Base-by-base conservation (phyloP, 176 grass and related monocot species). In the Aegilops longissima region DNA sequence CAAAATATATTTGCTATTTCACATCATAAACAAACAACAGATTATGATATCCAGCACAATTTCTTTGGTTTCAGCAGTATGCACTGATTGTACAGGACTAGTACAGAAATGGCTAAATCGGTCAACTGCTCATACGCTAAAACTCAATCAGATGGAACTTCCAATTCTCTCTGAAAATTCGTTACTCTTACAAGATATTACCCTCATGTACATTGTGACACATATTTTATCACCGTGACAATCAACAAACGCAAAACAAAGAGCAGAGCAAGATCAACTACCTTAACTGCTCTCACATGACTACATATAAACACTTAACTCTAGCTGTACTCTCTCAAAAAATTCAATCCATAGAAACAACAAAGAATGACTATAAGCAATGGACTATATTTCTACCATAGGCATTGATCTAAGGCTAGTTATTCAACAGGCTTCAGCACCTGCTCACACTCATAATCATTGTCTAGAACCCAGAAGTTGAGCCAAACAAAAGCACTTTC, bases 391-490 rank as follows among this genome's bases (percentile, higher is more conserved):
- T 52, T 89, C 16, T 56, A 65, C 64, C 4, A 59, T 8, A 18
- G 30, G 29, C 54, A 80, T 45, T 64, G 11, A 84, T 21, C 65
- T 34, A 61, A 16, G 1, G 5, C 12, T 36, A 33, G 21, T 35
- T 21, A 83, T 49, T 84, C 16, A 44, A 82, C 61, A 54, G n/a
- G 21, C 36, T 78, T 70, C 30, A 78, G 73, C 36, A 75, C 40
- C 21, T 54, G 16, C 21, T 8, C 2, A 84, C 12, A 66, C 11
- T 35, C 5, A 87, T 24, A 52, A 34, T 27, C 27, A 6, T 20
- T 27, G 49, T 31, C 4, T 76, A 76, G 7, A 76, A 52, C 73
- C 61, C 35, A 4, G 39, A 77, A 25, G 40, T 66, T 66, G 12
- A 66, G 44, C 12, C 17, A 61, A 66, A 65, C 40, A 34, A 34